Conservation (phyloP, 2,329 filamentous ascomycete genomes). For the Epichloe gansuensis region DNA sequence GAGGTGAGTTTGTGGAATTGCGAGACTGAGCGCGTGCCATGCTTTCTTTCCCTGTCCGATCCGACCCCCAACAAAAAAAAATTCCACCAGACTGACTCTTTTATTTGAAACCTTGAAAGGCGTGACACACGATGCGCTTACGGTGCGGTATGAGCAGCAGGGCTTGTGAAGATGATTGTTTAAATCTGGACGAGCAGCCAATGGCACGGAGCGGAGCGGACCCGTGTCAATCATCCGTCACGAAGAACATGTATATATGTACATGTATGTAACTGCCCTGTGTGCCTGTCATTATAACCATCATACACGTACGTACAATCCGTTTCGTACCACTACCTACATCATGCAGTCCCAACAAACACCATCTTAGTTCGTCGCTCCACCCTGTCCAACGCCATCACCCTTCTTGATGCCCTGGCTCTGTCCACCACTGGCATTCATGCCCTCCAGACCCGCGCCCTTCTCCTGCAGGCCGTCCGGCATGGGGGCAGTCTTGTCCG, state of each 20-base stretch:
- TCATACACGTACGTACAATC: not conserved
- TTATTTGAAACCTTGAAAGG: slow-evolving; percentile 11
- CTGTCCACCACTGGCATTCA: slow-evolving; percentile 31
- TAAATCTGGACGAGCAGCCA: too few species aligned
- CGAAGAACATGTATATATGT: too few species aligned
- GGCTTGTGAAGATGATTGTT: not conserved
- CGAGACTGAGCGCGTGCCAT: not conserved
- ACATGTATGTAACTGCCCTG: not conserved
- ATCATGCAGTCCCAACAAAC: not conserved
- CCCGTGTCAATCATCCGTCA: too few species aligned
- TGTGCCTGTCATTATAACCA: not conserved
- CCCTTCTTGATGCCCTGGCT: slow-evolving; percentile 31
- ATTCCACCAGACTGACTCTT: not conserved
- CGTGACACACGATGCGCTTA: slow-evolving; percentile 25
- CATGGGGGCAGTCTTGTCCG: slow-evolving; percentile 36
- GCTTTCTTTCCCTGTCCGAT: too few species aligned
- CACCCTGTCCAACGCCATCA: slow-evolving; percentile 28
- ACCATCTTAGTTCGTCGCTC: slow-evolving; percentile 6
- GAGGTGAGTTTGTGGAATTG: slow-evolving; percentile 16
- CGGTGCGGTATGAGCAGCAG: slow-evolving; percentile 20
- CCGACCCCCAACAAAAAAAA: too few species aligned
- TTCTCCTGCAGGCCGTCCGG: slow-evolving; percentile 32
- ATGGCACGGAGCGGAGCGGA: too few species aligned
- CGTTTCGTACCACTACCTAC: not conserved
- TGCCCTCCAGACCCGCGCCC: slow-evolving; percentile 27